phyloP scores from a whole-genome alignment of 2,329 filamentous ascomycete genomes.

The Alternaria longipes region DNA sequence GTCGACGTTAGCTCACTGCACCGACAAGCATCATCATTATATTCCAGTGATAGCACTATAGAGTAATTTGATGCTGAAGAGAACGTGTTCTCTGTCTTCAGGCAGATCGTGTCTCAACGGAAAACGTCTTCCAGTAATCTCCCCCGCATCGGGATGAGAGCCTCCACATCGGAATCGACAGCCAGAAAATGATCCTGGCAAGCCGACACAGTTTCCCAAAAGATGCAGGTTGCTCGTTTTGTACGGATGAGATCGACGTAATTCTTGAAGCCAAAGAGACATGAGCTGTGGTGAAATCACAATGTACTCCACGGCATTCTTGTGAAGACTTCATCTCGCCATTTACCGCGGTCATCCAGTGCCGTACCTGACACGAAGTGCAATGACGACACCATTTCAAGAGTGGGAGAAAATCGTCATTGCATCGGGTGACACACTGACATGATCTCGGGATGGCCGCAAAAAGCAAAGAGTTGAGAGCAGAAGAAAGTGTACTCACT shows the following conservation, averaged over 20 bases:
- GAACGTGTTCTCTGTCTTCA: background rate
- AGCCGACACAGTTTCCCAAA: background rate
- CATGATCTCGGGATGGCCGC: background rate
- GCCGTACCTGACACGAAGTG: background rate
- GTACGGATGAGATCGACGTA: background rate
- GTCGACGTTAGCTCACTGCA: conserved; percentile 9
- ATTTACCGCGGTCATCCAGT: background rate
- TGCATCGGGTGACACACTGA: background rate
- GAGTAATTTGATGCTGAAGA: background rate
- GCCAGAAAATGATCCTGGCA: background rate
- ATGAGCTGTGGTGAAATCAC: background rate
- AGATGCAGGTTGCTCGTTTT: background rate
- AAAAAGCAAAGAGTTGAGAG: background rate
- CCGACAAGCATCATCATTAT: background rate
- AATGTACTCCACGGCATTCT: background rate
- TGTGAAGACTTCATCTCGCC: background rate
- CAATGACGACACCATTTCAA: background rate
- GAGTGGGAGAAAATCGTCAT: background rate
- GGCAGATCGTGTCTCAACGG: background rate
- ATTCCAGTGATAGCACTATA: background rate
- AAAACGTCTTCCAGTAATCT: background rate
- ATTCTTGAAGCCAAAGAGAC: background rate
- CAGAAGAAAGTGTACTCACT: conserved; percentile 36
- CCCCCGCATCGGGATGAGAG: background rate
- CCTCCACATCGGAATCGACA: background rate